These are phyloP conservation scores for sunflower (Helianthus annuus) DNA, from an alignment of 129 eudicot species.

Conservation along the genomic window HanXRQr2.0-SUNRISE NC_035446.2:167359807-167360306, in stretches of 20 bases:
- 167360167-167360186: too few species aligned
- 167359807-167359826: slow-evolving; percentile 66
- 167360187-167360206: too few species aligned
- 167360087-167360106: too few species aligned
- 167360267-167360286: too few species aligned
- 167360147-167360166: too few species aligned
- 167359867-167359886: slow-evolving; percentile 74
- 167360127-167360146: too few species aligned
- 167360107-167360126: too few species aligned
- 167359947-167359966: slow-evolving; percentile 88
- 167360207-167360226: too few species aligned
- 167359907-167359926: slow-evolving; percentile 80
- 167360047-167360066: slow-evolving; percentile 42
- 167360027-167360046: slow-evolving; percentile 64
- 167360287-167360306: too few species aligned
- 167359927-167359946: slow-evolving; percentile 81
- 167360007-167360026: slow-evolving; percentile 49
- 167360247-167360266: too few species aligned
- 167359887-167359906: slow-evolving; percentile 68
- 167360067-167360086: neutral
- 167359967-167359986: slow-evolving; percentile 84
- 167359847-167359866: slow-evolving; percentile 68
- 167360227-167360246: too few species aligned
- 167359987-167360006: slow-evolving; percentile 57
- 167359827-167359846: slow-evolving; percentile 61